Evolutionary conservation across 2,329 filamentous ascomycete species (phyloP).

Genomic region (Aureobasidium leucospermi): DNA sequence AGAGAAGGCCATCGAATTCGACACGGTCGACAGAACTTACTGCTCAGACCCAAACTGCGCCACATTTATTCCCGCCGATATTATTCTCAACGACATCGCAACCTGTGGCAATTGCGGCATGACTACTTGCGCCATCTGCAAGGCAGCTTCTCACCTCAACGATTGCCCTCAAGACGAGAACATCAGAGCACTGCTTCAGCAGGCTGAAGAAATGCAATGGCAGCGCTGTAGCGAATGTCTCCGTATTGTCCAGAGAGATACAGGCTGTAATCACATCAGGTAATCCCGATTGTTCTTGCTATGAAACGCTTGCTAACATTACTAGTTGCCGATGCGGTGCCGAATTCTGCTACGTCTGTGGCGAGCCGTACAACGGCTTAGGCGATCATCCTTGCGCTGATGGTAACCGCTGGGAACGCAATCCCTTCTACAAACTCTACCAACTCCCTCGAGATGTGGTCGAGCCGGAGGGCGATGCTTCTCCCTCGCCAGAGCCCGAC

Average conservation of each 20-base stretch:
- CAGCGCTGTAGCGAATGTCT: not conserved
- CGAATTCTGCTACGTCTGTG: not conserved
- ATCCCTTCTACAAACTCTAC: too few relatives aligned
- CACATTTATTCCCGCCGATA: not conserved
- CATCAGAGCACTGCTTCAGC: not conserved
- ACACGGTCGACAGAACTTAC: not conserved
- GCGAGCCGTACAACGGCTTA: too few relatives aligned
- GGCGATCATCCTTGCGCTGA: too few relatives aligned
- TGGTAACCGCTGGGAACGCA: too few relatives aligned
- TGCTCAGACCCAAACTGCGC: not conserved
- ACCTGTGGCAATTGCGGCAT: not conserved
- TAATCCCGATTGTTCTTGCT: not conserved
- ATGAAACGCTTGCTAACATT: too few relatives aligned
- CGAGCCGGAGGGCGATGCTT: too few relatives aligned
- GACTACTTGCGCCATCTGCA: not conserved
- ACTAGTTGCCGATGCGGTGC: not conserved
- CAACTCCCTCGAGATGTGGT: too few relatives aligned
- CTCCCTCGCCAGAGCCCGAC: too few relatives aligned
- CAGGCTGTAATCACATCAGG: not conserved
- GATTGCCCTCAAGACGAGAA: not conserved
- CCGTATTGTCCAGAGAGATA: not conserved
- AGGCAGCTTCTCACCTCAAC: not conserved
- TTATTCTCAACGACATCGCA: not conserved
- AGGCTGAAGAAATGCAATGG: not conserved
- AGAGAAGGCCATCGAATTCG: not conserved